Evolutionary conservation across 2,329 filamentous ascomycete species (phyloP).

Genomic region (Zasmidium angulare): DNA sequence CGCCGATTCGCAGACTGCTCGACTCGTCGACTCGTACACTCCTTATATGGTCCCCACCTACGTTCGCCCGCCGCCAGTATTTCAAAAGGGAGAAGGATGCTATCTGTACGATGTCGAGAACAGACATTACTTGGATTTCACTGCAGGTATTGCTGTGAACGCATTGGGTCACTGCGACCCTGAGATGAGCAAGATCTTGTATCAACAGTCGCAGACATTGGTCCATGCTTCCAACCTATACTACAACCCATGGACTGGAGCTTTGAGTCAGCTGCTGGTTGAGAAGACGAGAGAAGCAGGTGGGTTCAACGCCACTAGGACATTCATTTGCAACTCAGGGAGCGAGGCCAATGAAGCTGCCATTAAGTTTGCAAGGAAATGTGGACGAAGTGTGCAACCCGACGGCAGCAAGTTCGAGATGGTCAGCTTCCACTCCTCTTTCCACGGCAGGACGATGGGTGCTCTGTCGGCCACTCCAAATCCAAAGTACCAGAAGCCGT

Average conservation of each 20-base stretch:
- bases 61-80: constrained; percentile 83
- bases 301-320: constrained; percentile 75
- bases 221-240: constrained; percentile 95
- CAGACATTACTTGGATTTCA: constrained; percentile 88
- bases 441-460: constrained; percentile 97
- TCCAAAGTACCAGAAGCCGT: constrained; percentile 94
- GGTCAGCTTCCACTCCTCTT: constrained; percentile 86
- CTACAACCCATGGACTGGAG: constrained; percentile 93
- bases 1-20: constrained; percentile 70
- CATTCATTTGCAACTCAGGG: constrained; percentile 95
- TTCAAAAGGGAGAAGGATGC: constrained; percentile 81
- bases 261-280: constrained; percentile 80
- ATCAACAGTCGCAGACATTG: constrained; percentile 67
- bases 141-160: constrained; percentile 93
- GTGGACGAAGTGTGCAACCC: constrained; percentile 61
- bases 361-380: constrained; percentile 94
- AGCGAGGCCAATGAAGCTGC: constrained; percentile 97
- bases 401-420: constrained; percentile 68
- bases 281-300: constrained; percentile 76
- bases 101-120: constrained; percentile 91
- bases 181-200: constrained; percentile 71
- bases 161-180: constrained; percentile 86
- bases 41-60: constrained; percentile 97
- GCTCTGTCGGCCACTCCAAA: constrained; percentile 94
- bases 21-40: constrained; percentile 71